Evolutionary conservation across 345 rosid genomes (phyloP).

Genomic region (Mangifera indica): DNA sequence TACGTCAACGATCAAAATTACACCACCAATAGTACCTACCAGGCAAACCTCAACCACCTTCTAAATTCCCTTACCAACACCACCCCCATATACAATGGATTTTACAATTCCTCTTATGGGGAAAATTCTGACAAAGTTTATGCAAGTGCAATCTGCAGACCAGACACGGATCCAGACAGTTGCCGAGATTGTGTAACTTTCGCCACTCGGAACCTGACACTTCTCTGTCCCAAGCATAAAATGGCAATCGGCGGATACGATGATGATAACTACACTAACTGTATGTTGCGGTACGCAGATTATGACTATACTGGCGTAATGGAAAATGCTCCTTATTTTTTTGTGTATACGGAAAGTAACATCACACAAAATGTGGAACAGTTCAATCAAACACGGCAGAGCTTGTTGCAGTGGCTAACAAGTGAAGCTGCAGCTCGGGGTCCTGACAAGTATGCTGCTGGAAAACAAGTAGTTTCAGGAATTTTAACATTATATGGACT

Average conservation of each 20-base stretch:
- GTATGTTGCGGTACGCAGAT: background rate
- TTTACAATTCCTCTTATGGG: conserved; percentile 17
- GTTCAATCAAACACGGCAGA: background rate
- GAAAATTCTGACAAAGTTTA: background rate
- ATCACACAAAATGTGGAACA: conserved; percentile 1
- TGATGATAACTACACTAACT: background rate
- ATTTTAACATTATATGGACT: conserved; percentile 31
- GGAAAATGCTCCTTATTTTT: background rate
- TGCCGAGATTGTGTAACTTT: conserved; percentile 5
- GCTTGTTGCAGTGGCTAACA: conserved; percentile 24
- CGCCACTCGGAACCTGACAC: background rate
- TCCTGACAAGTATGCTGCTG: conserved; percentile 45
- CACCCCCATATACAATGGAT: background rate
- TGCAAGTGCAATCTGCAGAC: conserved; percentile 11
- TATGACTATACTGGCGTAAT: too few relatives aligned
- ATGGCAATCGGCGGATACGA: conserved; percentile 14
- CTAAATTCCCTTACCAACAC: conserved; percentile 5
- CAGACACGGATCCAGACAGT: conserved; percentile 14
- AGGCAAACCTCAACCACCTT: conserved; percentile 4
- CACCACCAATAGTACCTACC: background rate
- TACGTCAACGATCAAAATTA: background rate
- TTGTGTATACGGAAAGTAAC: background rate
- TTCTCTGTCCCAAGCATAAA: background rate
- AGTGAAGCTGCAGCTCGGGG: conserved; percentile 30
- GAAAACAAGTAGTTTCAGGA: conserved; percentile 1